phyloP scores from a whole-genome alignment of 1,284 basidiomycete genomes.

The Moesziomyces parantarcticus region DNA sequence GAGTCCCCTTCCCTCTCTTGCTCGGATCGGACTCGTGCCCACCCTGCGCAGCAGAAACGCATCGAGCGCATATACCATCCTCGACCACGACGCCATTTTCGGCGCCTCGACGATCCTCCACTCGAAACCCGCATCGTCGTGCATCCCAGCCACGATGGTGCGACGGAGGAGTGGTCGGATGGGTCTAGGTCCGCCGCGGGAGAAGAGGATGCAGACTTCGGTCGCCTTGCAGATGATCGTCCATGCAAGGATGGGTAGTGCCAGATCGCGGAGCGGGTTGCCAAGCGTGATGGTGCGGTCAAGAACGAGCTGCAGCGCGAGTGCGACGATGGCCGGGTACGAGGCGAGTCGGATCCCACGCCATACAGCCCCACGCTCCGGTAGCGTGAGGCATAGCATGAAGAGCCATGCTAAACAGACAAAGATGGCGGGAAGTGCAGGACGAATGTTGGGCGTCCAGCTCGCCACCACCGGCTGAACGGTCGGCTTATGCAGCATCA shows the following conservation, averaged over 20 bases:
- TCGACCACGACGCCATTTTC: conserved; percentile 9
- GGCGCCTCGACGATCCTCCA: conserved; percentile 1
- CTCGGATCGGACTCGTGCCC: conserved; percentile 21
- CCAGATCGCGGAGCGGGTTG: conserved; percentile 35
- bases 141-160: conserved; percentile 12
- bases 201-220: conserved; percentile 28
- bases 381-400: conserved; percentile 31
- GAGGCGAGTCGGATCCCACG: conserved; percentile 26
- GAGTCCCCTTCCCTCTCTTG: conserved; percentile 29
- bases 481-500: too few relatives aligned
- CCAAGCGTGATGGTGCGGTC: conserved; percentile 23
- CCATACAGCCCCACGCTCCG: conserved; percentile 12
- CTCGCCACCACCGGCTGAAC: conserved; percentile 10
- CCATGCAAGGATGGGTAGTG: conserved; percentile 34
- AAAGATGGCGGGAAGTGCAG: conserved; percentile 14
- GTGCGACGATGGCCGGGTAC: conserved; percentile 12
- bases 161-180: conserved; percentile 25
- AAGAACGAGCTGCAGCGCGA: conserved; percentile 16
- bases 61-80: conserved; percentile 27
- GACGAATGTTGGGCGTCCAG: conserved; percentile 38
- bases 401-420: conserved; percentile 32
- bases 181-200: conserved; percentile 24
- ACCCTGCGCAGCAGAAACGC: conserved; percentile 15
- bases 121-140: background rate
- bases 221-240: conserved; percentile 29